Conservation (phyloP, 2,329 filamentous ascomycete species). For the Fusarium sp. region DNA sequence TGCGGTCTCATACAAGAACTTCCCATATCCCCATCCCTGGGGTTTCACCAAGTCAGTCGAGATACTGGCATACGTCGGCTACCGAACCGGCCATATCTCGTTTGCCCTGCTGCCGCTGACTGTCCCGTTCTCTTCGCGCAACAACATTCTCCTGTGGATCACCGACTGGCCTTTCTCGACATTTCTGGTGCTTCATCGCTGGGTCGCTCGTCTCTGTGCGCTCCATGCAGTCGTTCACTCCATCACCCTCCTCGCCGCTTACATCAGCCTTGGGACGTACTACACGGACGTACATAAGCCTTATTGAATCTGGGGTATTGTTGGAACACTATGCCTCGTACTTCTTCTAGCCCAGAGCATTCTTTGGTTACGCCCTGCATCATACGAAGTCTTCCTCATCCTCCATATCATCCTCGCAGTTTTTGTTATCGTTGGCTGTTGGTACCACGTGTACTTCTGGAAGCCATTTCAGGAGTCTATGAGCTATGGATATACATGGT, state of each 20-base stretch:
- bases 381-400: background rate
- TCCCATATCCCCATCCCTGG: rapidly evolving
- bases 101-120: background rate
- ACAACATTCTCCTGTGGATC: background rate
- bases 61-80: background rate
- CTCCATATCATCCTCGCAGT: background rate
- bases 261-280: rapidly evolving
- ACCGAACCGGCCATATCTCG: background rate
- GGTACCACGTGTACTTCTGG: background rate
- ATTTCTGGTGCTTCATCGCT: background rate
- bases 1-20: background rate
- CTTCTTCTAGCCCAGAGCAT: rapidly evolving
- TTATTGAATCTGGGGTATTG: background rate
- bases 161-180: background rate
- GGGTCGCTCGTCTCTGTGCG: background rate
- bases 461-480: background rate
- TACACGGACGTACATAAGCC: background rate
- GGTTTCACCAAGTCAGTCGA: background rate
- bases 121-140: background rate
- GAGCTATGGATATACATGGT: background rate
- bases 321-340: background rate
- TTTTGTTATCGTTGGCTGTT: background rate
- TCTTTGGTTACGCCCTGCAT: background rate
- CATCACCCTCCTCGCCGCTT: background rate
- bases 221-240: background rate